Base-by-base conservation (phyloP, 306 rosid genomes). In the Cicer yamashitae region DNA sequence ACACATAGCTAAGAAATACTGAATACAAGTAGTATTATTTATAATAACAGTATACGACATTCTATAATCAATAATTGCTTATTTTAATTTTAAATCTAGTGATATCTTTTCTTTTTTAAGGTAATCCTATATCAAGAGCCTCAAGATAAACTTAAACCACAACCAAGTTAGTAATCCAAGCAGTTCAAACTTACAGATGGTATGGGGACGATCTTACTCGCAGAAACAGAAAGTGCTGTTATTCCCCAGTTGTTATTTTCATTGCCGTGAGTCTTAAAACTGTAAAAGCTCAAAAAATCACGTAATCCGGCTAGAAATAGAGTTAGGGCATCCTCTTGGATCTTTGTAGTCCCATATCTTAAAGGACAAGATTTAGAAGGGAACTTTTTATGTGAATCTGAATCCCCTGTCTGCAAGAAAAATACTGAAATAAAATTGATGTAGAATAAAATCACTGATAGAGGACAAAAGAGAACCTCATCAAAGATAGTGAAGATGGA, bases 291-390 rank as follows among this genome's bases (percentile, higher is more conserved):
- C 81, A 86, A 39, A 81, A 80, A 94, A 39, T 91, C 97, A 48
- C 96, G 97, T 70, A 94, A 78, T 67, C 85, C 98, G 77, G 97
- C 85, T 66, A 88, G 94, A 84, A 94, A 94, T 56, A 94, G 88
- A 84, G 76, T 86, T 56, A 91, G 52, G 41, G 98, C 97, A 81
- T 94, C 98, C 74, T 94, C 96, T 85, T 94, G 98, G 85, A 94
- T 87, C 89, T 89, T 94, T 70, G 81, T 81, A 84, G 91, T 63
- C 70, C 98, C 96, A 76, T 91, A 90, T 75, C 98, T 87, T 68
- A 94, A 75, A 81, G 96, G 91, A 81, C 98, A 90, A 73, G 97
- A 94, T 81, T 91, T 94, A 58, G 97, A 94, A 81, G 98, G 94
- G 76, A 91, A 94, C 81, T 88, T 91, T 79, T 80, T 91, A 66